Evolutionary conservation across 495 filamentous ascomycete genomes (phyloP), one percentile per base, ranked within the genome.

Genomic region (Patellaria atrata): DNA sequence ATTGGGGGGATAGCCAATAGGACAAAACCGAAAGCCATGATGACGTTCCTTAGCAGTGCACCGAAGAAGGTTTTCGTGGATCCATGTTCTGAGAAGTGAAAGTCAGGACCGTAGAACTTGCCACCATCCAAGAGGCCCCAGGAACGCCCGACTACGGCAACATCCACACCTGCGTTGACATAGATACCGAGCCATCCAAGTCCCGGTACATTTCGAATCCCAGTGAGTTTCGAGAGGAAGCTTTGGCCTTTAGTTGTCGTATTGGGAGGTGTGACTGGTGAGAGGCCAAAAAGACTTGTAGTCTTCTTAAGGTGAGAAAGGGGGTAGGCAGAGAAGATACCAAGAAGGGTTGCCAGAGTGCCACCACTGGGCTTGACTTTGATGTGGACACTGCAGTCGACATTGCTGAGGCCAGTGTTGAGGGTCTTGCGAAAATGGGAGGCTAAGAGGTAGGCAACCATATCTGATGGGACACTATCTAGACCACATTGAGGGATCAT

Each of bases 401-500:
- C 69, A 30, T 77, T 70, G 17, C 51, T 53, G 1, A 73, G 77
- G 5, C 64, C 60, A 8, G 62, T 60, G 1, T 59, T 57, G 16
- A 79, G 51, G 19, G 70, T 62, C 26, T 75, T 63, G 7, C 73
- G 72, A 32, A 89, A 65, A 27, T 66, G 54, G 16, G 67, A 66
- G 22, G 77, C 73, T 7, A 93, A 60, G 2, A 70, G 58, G 62
- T 70, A 92, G 21, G 82, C 64, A 22, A 85, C 53, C 14, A 94
- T 61, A 56, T 97, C 89, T 0, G 84, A 65, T 0, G 82, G 82
- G 1, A 76, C 82, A 23, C 80, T 86, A 50, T 97, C 89, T 30
- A 94, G 58, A 10, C 81, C 89, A 45, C 76, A 73, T 47, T 83
- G 77, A 6, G 83, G 81, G 33, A 97, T 84, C 38, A 94, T 79